Conservation (phyloP, 306 rosid species). For the Cucurbita pepo region DNA sequence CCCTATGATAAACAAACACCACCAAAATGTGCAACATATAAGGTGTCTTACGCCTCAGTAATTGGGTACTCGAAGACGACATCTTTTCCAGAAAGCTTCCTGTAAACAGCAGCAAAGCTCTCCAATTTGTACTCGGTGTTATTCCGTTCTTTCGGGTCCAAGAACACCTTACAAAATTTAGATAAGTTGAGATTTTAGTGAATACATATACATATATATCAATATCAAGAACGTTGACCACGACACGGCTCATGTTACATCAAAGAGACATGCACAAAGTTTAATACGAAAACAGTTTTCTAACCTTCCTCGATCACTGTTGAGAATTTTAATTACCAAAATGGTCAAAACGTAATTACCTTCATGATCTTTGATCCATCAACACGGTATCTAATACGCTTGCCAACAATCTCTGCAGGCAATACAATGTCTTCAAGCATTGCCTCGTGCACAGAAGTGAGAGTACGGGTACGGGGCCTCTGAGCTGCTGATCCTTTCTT, state of each 20-base stretch:
- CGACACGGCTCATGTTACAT: neutral
- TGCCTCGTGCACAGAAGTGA: constrained; percentile 84
- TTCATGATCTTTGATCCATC: constrained; percentile 83
- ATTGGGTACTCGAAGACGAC: constrained; percentile 70
- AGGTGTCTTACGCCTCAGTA: constrained; percentile 31
- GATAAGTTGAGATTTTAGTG: neutral
- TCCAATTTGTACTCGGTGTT: constrained; percentile 76
- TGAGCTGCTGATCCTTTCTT: constrained; percentile 79
- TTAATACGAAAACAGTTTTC: neutral
- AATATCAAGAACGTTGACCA: neutral
- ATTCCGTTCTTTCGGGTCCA: constrained; percentile 82
- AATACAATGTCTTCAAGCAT: constrained; percentile 69
- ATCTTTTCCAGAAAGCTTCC: constrained; percentile 80
- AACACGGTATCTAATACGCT: constrained; percentile 47
- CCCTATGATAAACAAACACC: neutral
- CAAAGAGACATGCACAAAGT: neutral
- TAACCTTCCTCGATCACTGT: neutral
- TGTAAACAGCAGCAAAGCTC: constrained; percentile 63
- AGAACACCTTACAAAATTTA: constrained; percentile 30
- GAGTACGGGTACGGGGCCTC: constrained; percentile 78
- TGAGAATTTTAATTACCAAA: neutral
- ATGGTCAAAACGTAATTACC: constrained; percentile 16
- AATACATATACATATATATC: too few relatives aligned
- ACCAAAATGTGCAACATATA: neutral
- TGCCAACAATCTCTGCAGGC: constrained; percentile 94